Conservation (phyloP, 2,329 filamentous ascomycete genomes). For the Penicillium glabrum region DNA sequence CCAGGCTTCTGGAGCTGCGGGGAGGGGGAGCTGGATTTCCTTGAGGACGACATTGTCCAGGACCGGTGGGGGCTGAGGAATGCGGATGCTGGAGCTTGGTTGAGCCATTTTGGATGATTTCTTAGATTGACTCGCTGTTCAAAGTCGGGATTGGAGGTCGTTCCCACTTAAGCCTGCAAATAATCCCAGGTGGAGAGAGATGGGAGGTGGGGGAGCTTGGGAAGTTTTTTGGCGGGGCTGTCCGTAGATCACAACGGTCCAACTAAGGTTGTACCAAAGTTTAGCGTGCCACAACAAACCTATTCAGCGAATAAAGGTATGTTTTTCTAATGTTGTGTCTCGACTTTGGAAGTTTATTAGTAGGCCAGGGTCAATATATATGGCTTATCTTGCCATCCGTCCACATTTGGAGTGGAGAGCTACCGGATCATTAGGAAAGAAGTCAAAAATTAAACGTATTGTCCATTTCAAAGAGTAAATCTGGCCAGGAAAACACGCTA, state of each 20-base stretch:
- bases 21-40: slow-evolving; percentile 45
- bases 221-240: slow-evolving; percentile 20
- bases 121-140: not conserved
- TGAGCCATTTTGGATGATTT: slow-evolving; percentile 21
- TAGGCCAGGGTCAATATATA: not conserved
- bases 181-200: not conserved
- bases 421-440: not conserved
- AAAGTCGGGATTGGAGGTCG: not conserved
- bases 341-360: no score
- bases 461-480: slow-evolving; percentile 10
- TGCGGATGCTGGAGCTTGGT: slow-evolving; percentile 7
- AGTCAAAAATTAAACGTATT: slow-evolving; percentile 1
- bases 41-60: slow-evolving; percentile 43
- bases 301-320: not conserved
- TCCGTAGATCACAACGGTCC: slow-evolving; percentile 20
- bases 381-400: not conserved
- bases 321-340: not conserved
- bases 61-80: slow-evolving; percentile 12
- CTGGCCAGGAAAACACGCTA: slow-evolving; percentile 9
- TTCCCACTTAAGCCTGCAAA: not conserved
- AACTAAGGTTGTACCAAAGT: not conserved
- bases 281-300: not conserved
- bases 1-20: slow-evolving; percentile 48
- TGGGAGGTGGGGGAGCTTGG: slow-evolving; percentile 8
- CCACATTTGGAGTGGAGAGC: no score